Base-by-base conservation (phyloP, 2,329 filamentous ascomycete species). In the Arthrobotrys sphaeroides region DNA sequence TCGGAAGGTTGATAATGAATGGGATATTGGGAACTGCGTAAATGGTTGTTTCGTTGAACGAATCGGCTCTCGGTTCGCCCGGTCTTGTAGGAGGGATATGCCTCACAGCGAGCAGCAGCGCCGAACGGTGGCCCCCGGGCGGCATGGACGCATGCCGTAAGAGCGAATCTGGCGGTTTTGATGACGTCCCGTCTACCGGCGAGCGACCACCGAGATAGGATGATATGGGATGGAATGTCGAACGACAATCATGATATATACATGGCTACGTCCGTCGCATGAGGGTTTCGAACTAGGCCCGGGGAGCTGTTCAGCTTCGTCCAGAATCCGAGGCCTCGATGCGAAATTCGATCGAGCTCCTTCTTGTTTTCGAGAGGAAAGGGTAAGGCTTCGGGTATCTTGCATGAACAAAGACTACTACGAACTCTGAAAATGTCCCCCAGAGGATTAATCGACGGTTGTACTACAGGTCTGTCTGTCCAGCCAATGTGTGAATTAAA, bases 381-480 rank as follows among this genome's bases (percentile, higher is more conserved):
- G 43, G 57, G 55, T 70, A 61, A 70, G 62, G 55, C 66, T 28
- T 70, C 66, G 66, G 66, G 43, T 45, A 70, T 70, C 66, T 53
- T 70, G 66, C 66, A 70, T 70, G 22, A 42, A 26, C 12, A 45
- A 45, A 36, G 5, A 31, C 22, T 13, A 12, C n/a, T 22, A 51
- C 43, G 24, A 38, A 22, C 13, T 53, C 24, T 12, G 31, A 53
- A 28, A 65, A 65, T 38, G 43, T 24, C 16, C 53, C n/a, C 13
- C 59, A 38, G 36, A 16, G 13, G 24, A 13, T 2, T 31, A 42
- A 53, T 65, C 45, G 57, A 64, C 18, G 38, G 24, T 31, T 31
- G 13, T 22, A 22, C 40, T 33, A n/a, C 26, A 43, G 31, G 22
- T 40, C 22, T 20, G 55, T 28, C 38, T 20, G 20, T 9, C 12